Evolutionary conservation across 225 moss, liverwort and hornwort species (phyloP), one percentile per base, ranked within the genome.

Genomic region (Marchantia polymorpha): DNA sequence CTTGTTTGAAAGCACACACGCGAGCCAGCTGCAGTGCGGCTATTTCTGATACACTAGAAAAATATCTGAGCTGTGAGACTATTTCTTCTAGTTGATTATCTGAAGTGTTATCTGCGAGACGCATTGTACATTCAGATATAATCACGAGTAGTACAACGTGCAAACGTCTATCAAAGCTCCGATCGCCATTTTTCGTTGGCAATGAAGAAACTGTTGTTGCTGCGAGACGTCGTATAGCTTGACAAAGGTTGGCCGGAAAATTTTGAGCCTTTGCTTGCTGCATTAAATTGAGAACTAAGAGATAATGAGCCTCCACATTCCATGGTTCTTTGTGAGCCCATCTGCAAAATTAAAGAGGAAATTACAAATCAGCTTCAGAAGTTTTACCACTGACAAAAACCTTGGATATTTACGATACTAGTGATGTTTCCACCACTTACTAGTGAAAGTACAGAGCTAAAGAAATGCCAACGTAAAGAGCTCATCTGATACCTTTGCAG

Each of bases 311-410:
- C 31, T 66, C 82, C 69, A 79, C 72, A 72, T 92, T 99, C 94
- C 97, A 93, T 70, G 94, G 97, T 77, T 99, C 93, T 66, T 83
- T 87, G 70, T 94, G 97, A 74, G 90, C 86, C 94, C 94, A 92
- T 80, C 97, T 97, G 88, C 80, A 79, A 70, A 60, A 56, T 11
- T 77, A 60, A n/a, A 27, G 30, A 26, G 29, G 27, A 9, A 61
- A 61, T 23, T 25, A 66, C 30, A 27, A 66, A 23, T 61, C 4
- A 61, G 61, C n/a, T 23, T 61, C 10, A 39, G 39, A 39, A 39
- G 39, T 39, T 39, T 39, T 39, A 39, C 39, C 39, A 39, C 3
- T 2, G 39, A 39, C 39, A 39, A 39, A 39, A 39, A 39, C 2
- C 39, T 39, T 39, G 39, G 39, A 39, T 39, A 39, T 39, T 2